These are phyloP conservation scores for Phytophthora fragariaefolia DNA, from an alignment of 352 stramenopile species.

Conservation along the genomic window DNA sequence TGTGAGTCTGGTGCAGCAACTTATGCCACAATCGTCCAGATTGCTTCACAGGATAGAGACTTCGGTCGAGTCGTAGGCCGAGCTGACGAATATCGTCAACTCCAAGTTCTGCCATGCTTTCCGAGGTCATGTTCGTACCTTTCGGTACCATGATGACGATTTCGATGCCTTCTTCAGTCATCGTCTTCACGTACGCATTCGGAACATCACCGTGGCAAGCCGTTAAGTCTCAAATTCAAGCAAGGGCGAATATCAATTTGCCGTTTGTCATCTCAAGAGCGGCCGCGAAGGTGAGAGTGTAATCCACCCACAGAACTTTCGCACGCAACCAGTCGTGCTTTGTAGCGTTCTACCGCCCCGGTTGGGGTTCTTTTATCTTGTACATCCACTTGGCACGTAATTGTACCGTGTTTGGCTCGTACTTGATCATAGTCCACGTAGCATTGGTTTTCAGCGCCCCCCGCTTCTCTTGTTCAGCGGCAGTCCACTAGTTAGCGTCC, in stretches of 20 bases:
- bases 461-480: too few relatives aligned
- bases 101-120: too few relatives aligned
- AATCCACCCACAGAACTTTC: slow-evolving; percentile 18
- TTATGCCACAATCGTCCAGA: slow-evolving; percentile 6
- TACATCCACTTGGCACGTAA: slow-evolving; percentile 25
- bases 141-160: slow-evolving; percentile 2
- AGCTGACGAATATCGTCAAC: too few relatives aligned
- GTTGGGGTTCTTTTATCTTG: slow-evolving; percentile 3
- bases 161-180: slow-evolving; percentile 3
- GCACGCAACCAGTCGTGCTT: slow-evolving; percentile 26
- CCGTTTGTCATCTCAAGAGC: not conserved
- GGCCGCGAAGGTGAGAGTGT: too few relatives aligned
- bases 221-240: not conserved
- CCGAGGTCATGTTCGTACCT: too few relatives aligned
- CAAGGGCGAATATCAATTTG: slow-evolving; percentile 2
- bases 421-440: too few relatives aligned
- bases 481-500: too few relatives aligned
- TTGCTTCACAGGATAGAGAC: slow-evolving; percentile 1
- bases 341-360: slow-evolving; percentile 25
- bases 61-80: slow-evolving; percentile 1
- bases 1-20: not conserved
- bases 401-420: too few relatives aligned
- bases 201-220: slow-evolving; percentile 10
- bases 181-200: slow-evolving; percentile 1
- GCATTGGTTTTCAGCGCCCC: too few relatives aligned